Evolutionary conservation across 257 asterid species (phyloP), one percentile per base, ranked within the genome.

Genomic region (Ilex asprella): DNA sequence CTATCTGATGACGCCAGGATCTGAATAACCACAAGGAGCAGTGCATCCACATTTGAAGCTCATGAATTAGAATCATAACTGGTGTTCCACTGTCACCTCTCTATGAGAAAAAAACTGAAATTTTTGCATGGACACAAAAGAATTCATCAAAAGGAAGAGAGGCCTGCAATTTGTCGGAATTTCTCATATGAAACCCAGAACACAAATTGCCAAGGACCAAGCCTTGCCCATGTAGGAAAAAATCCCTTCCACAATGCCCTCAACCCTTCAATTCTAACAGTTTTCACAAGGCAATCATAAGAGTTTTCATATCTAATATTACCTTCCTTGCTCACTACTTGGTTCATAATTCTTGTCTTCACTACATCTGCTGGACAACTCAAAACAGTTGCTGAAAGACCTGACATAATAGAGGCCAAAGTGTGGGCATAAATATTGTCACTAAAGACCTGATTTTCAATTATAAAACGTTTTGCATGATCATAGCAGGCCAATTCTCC

Each of bases 141-240:
- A 43, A 59, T 30, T 50, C 15, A 50, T 69, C 74, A 89, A 69
- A 91, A 91, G 67, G 96, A 84, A 44, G 78, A 71, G 35, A 91
- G 69, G 55, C 96, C 97, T 46, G 91, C 71, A 62, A 86, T 60
- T 54, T 73, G 78, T 49, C 97, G 74, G 61, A 82, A 70, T 68
- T 81, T 87, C 81, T 88, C 98, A 59, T 81, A 91, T 0, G 94
- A 84, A 39, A 85, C 95, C 96, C 96, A 90, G 76, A 90, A 90
- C 53, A 90, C 94, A 74, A 88, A 88, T 69, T 88, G 98, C 96
- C 98, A 91, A 62, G 98, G 96, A 59, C 96, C 98, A 64, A 91
- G 94, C 69, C 98, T 82, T 57, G 98, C 95, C 96, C 96, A 87
- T 27, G 96, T 91, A 11, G 95, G 96, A 74, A 91, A 66, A 66